These are phyloP conservation scores for Senecio squalidus DNA, from an alignment of 140 eudicot species.

Conservation along the genomic window DNA sequence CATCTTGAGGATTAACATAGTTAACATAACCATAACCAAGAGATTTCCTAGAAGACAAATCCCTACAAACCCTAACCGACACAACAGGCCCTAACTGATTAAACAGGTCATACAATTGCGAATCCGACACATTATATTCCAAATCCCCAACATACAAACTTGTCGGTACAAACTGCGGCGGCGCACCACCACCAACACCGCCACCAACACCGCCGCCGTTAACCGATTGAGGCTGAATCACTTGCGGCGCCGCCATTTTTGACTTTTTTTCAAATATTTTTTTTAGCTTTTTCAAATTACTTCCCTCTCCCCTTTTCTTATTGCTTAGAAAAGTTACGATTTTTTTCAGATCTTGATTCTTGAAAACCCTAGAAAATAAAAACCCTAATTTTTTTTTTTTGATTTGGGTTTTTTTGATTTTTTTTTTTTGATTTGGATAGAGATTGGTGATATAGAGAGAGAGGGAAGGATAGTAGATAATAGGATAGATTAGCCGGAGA, in stretches of 20 bases:
- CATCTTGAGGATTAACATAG: conserved; percentile 46
- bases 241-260: conserved; percentile 52
- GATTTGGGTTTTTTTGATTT: no score
- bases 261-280: conserved; percentile 5
- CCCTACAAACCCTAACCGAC: conserved; percentile 64
- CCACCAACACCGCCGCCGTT: conserved; percentile 25
- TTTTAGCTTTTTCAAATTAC: conserved; percentile 33
- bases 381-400: no score
- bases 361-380: no score
- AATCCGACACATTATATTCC: conserved; percentile 58
- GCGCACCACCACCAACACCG: conserved; percentile 30
- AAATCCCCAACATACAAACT: conserved; percentile 77
- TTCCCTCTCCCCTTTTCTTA: conserved; percentile 86
- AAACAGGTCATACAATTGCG: conserved; percentile 49
- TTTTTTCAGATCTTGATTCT: no score
- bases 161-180: conserved; percentile 47
- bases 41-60: conserved; percentile 39
- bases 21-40: conserved; percentile 72
- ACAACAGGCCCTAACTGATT: conserved; percentile 49
- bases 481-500: no score
- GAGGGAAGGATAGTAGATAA: no score
- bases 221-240: conserved; percentile 38
- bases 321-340: no score
- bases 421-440: no score
- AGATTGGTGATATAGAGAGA: no score